These are phyloP conservation scores for Strobilomyces confusus DNA, from an alignment of 768 basidiomycete species.

Conservation along the genomic window DNA sequence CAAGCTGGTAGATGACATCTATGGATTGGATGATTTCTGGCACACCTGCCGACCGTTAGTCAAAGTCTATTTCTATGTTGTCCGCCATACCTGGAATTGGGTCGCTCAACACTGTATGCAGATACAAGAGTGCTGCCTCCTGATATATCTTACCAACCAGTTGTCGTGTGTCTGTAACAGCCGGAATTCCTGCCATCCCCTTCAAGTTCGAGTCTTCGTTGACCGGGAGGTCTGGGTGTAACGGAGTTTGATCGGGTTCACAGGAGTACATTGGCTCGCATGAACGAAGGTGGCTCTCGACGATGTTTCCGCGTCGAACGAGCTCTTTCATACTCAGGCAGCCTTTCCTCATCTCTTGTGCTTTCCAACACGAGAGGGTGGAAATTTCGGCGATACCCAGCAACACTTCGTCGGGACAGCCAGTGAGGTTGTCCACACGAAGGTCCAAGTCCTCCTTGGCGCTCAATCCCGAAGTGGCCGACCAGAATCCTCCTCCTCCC, in stretches of 20 bases:
- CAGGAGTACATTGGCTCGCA: slow-evolving; percentile 30
- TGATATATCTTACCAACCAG: slow-evolving; percentile 55
- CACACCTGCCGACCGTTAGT: slow-evolving; percentile 47
- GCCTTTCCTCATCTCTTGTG: slow-evolving; percentile 56
- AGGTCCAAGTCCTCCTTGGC: slow-evolving; percentile 41
- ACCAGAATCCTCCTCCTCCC: slow-evolving; percentile 44
- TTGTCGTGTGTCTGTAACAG: slow-evolving; percentile 44
- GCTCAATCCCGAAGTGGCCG: slow-evolving; percentile 28
- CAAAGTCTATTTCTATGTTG: not conserved
- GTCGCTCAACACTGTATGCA: slow-evolving; percentile 68
- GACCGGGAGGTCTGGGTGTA: slow-evolving; percentile 39
- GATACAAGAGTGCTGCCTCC: slow-evolving; percentile 62
- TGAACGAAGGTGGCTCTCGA: slow-evolving; percentile 62
- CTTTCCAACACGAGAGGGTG: slow-evolving; percentile 74
- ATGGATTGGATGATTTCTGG: slow-evolving; percentile 64
- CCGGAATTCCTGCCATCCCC: slow-evolving; percentile 28
- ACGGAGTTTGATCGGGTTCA: slow-evolving; percentile 32
- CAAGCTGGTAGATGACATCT: slow-evolving; percentile 46
- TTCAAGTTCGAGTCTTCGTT: slow-evolving; percentile 16
- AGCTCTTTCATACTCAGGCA: slow-evolving; percentile 72
- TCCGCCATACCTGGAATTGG: slow-evolving; percentile 58
- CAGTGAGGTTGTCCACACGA: slow-evolving; percentile 65
- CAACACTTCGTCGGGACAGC: slow-evolving; percentile 76
- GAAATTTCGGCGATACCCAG: slow-evolving; percentile 73
- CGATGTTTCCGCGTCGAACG: slow-evolving; percentile 63